A percentile compares a stretch with the other conserved stretches of the same genome.
phyloP scores from a whole-genome alignment of 2,329 filamentous ascomycete species.

The Aureobasidium sp. region DNA sequence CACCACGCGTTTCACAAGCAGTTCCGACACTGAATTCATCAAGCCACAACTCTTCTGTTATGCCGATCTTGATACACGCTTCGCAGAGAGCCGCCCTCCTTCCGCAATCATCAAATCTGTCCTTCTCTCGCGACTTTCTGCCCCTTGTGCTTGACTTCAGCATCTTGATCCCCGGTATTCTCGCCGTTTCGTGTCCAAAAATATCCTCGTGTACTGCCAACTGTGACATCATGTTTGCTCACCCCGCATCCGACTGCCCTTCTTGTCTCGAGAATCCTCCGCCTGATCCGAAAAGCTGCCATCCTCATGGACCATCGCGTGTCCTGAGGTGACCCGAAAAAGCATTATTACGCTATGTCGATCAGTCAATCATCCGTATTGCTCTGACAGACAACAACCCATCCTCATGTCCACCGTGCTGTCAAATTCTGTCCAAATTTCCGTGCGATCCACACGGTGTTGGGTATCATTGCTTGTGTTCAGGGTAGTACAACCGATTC shows the following conservation, averaged over 20 bases:
- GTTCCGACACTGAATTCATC: neutral
- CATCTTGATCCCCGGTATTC: neutral
- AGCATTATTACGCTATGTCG: neutral
- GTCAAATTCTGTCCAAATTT: neutral
- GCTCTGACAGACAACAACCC: neutral
- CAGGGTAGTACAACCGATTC: neutral
- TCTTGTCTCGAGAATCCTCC: neutral
- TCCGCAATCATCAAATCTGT: neutral
- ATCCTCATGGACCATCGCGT: neutral
- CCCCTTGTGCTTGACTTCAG: neutral
- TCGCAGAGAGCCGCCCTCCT: neutral
- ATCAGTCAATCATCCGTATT: conserved; percentile 7
- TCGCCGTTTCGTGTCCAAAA: neutral
- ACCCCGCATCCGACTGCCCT: conserved; percentile 5
- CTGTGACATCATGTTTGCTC: neutral
- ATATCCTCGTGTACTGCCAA: neutral
- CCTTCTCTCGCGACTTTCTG: neutral
- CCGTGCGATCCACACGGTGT: neutral
- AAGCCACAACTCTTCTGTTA: neutral
- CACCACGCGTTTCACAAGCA: neutral
- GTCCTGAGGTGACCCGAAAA: neutral
- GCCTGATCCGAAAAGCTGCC: neutral
- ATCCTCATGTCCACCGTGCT: neutral
- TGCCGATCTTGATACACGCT: neutral
- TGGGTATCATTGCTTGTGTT: neutral